Base-by-base conservation (phyloP, 352 stramenopile genomes). In the Plasmopara halstedii region DNA sequence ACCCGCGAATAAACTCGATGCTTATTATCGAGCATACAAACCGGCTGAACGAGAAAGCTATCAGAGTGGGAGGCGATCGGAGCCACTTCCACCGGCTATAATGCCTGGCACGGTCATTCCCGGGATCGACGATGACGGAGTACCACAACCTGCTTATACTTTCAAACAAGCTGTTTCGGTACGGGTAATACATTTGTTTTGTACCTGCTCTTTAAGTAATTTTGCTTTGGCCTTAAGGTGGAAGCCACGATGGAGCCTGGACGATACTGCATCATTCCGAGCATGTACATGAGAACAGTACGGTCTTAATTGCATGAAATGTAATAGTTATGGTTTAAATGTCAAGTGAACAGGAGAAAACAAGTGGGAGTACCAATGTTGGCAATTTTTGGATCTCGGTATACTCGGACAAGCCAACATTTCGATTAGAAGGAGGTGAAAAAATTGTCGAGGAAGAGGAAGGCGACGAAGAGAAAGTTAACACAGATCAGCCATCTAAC, bases 211-310 rank as follows among this genome's bases (percentile, higher is more conserved):
- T n/a, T n/a, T n/a, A n/a, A n/a, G n/a, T n/a, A n/a, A 29, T 10
- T 29, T 29, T 6, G 11, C 25, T 10, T 29, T 29, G 11, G 25
- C 25, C 6, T 10, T 29, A 47, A 90, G 79, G 54, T 80, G 23
- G 75, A 88, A 57, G 64, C 70, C 17, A 73, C 55, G 0, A 83
- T 92, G 53, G 75, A 89, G 34, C 62, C 79, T 38, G 82, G 82
- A 1, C 64, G 53, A 32, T 93, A 93, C 18, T 91, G 82, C 34
- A 84, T 93, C 35, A 65, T 93, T 22, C 76, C 82, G 0, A 93
- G 82, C 53, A 87, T 93, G 79, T 93, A 89, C 48, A 88, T 89
- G 74, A 67, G 79, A 46, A 87, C 72, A 59, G 81, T 93, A 67
- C 34, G 57, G 5, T 17, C n/a, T n/a, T n/a, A n/a, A n/a, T n/a